Conservation (phyloP, 805 yeast genomes). For the Komagataella phaffii region DNA sequence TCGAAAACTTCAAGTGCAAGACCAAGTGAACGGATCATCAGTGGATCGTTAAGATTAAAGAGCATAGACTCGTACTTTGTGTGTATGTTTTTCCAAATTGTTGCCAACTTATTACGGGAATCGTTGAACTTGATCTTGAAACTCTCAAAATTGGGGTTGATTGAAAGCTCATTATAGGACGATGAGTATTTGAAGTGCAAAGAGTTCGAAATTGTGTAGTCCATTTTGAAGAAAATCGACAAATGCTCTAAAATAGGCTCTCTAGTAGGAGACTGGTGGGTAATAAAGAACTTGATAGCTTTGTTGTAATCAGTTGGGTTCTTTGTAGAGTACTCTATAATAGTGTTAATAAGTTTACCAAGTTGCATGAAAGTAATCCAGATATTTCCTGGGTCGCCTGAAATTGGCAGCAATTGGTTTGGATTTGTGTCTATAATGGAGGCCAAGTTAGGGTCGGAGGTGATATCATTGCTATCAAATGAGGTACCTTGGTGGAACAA, state of each 20-base stretch:
- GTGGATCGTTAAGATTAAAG: slow-evolving; percentile 25
- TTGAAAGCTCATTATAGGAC: slow-evolving; percentile 53
- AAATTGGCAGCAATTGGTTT: slow-evolving; percentile 29
- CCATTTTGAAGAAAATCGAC: slow-evolving; percentile 53
- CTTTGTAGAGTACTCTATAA: slow-evolving; percentile 21
- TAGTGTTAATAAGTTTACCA: slow-evolving; percentile 46
- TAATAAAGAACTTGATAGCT: slow-evolving; percentile 46
- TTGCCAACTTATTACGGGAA: slow-evolving; percentile 46
- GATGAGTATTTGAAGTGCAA: slow-evolving; percentile 60
- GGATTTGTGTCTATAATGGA: slow-evolving; percentile 4
- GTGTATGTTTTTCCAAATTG: slow-evolving; percentile 48
- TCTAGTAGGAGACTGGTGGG: slow-evolving; percentile 60
- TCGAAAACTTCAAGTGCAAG: slow-evolving; percentile 51
- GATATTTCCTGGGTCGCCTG: slow-evolving; percentile 51
- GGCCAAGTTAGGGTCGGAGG: slow-evolving; percentile 12
- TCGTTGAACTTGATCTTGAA: slow-evolving; percentile 51
- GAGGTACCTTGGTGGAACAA: slow-evolving; percentile 54
- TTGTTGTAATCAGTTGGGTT: slow-evolving; percentile 14
- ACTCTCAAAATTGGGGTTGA: slow-evolving; percentile 49
- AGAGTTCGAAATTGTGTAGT: slow-evolving; percentile 61
- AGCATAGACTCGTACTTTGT: slow-evolving; percentile 30
- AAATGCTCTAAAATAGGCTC: slow-evolving; percentile 60
- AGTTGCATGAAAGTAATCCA: slow-evolving; percentile 67
- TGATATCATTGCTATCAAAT: slow-evolving; percentile 16
- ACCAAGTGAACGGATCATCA: slow-evolving; percentile 31